Evolutionary conservation across 805 yeast genomes (phyloP), one percentile per base, ranked within the genome.

Genomic region (Allodekkera sacchari): DNA sequence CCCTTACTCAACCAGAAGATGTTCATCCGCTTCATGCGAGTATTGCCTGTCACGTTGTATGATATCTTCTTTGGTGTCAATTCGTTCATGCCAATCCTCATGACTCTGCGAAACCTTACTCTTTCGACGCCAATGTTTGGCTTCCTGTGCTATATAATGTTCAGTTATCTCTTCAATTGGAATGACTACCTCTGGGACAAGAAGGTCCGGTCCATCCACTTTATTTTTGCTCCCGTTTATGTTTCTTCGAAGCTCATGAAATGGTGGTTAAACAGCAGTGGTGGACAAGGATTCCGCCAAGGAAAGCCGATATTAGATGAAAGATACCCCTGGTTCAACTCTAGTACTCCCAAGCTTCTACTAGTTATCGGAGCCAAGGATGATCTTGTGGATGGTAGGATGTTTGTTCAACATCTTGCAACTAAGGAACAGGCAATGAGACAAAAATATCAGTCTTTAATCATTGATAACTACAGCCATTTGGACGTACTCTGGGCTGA

Each of bases 401-500:
- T 74, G 34, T 65, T 92, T 22, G 61, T 76, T 8, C 58, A 74
- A 13, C 88, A 89, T 46, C 66, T 89, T 56, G 54, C 62, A 12
- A 56, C 64, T 23, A 63, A 64, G 37, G 97, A 89, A 55, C 61
- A 65, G 1, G 40, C 45, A n/a, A 69, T 39, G 52, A 39, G 21
- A 47, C 41, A 35, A 6, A 61, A 53, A 39, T 69, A 53, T 41
- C 53, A 45, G 10, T 55, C 59, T 14, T 47, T 62, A 14, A 67
- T 66, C 30, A 38, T 89, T 5, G 69, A 71, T 0, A 68, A 65
- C 7, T 89, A 89, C 52, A 74, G 87, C 12, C 98, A 89, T 55
- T 59, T 89, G 32, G 98, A 89, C 55, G 95, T 87, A 1, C 61
- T 88, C 10, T 89, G 98, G 98, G 89, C 96, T 0, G 75, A 71